phyloP scores from a whole-genome alignment of 2,329 filamentous ascomycete genomes.

The Neofusicoccum sp. region DNA sequence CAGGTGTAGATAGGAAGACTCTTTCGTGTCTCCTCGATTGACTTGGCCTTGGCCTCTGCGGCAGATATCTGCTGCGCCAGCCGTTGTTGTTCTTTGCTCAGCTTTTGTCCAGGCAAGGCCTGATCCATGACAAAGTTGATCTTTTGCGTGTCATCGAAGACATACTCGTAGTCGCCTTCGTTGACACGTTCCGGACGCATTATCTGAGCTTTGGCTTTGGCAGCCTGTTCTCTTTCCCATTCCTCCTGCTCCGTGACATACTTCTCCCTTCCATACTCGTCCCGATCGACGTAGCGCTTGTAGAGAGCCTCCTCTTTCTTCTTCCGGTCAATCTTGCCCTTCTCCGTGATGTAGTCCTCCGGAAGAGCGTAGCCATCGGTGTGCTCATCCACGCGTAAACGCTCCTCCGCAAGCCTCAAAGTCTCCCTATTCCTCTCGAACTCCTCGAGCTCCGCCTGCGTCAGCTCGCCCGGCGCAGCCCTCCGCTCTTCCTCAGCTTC shows the following conservation, averaged over 20 bases:
- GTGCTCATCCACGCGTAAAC: conserved; percentile 86
- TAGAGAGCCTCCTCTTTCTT: conserved; percentile 90
- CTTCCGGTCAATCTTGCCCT: conserved; percentile 83
- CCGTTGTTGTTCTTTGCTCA: conserved; percentile 78
- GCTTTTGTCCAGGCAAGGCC: conserved; percentile 70
- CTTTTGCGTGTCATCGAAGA: conserved; percentile 86
- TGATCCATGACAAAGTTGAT: conserved; percentile 83
- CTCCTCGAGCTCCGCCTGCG: conserved; percentile 78
- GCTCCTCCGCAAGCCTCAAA: conserved; percentile 78
- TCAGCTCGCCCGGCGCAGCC: conserved; percentile 74
- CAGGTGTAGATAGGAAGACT: conserved; percentile 89
- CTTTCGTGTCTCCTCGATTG: conserved; percentile 89
- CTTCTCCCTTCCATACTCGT: conserved; percentile 84
- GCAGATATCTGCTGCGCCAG: conserved; percentile 82
- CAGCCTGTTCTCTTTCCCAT: conserved; percentile 89
- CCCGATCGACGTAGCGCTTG: conserved; percentile 84
- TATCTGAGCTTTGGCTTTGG: conserved; percentile 87
- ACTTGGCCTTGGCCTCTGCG: conserved; percentile 83
- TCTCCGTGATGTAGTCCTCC: conserved; percentile 92
- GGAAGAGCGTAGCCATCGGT: conserved; percentile 91
- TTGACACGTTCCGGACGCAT: conserved; percentile 72
- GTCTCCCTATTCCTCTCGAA: conserved; percentile 85
- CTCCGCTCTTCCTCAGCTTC: conserved; percentile 74
- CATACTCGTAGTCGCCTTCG: conserved; percentile 85
- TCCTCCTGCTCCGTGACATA: conserved; percentile 94